Percentiles rank a stretch among this genome's conserved stretches.
Evolutionary conservation across 2,329 filamentous ascomycete genomes (phyloP).

Genomic region (Diaporthe nobilis): DNA sequence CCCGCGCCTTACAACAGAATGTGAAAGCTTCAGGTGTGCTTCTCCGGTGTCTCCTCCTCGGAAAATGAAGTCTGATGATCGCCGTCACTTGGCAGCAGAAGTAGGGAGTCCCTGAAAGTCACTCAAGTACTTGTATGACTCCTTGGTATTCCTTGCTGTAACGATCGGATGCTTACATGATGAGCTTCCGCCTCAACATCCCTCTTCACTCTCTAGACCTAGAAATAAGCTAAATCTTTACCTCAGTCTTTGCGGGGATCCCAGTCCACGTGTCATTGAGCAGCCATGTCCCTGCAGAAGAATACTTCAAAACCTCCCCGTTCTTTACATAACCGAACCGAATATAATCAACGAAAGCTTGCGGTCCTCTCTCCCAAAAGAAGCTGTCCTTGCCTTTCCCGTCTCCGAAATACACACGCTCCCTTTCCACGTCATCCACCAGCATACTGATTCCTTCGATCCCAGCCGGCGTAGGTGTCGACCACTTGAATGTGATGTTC

Average conservation of each 20-base stretch:
- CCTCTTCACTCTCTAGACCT: neutral
- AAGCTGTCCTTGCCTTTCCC: slow-evolving; percentile 28
- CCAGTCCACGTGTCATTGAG: slow-evolving; percentile 41
- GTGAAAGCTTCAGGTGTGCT: too few species aligned
- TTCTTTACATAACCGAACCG: slow-evolving; percentile 42
- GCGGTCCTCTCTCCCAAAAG: slow-evolving; percentile 41
- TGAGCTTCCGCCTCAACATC: neutral
- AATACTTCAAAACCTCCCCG: slow-evolving; percentile 37
- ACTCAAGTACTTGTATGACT: too few species aligned
- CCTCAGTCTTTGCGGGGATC: neutral
- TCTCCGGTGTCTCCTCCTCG: too few species aligned
- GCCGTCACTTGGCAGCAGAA: too few species aligned
- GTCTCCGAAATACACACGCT: slow-evolving; percentile 74
- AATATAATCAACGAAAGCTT: slow-evolving; percentile 44
- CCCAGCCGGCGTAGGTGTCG: slow-evolving; percentile 59
- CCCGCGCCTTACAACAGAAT: too few species aligned
- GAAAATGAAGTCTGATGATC: too few species aligned
- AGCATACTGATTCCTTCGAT: slow-evolving; percentile 85
- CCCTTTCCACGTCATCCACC: slow-evolving; percentile 88
- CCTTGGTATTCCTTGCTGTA: rapidly evolving
- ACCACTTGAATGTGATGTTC: slow-evolving; percentile 72
- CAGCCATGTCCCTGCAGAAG: slow-evolving; percentile 41
- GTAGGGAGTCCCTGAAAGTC: too few species aligned
- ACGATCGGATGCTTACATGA: neutral
- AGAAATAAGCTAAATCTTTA: neutral